phyloP scores from a whole-genome alignment of 495 filamentous ascomycete genomes.

The Lepraria neglecta region DNA sequence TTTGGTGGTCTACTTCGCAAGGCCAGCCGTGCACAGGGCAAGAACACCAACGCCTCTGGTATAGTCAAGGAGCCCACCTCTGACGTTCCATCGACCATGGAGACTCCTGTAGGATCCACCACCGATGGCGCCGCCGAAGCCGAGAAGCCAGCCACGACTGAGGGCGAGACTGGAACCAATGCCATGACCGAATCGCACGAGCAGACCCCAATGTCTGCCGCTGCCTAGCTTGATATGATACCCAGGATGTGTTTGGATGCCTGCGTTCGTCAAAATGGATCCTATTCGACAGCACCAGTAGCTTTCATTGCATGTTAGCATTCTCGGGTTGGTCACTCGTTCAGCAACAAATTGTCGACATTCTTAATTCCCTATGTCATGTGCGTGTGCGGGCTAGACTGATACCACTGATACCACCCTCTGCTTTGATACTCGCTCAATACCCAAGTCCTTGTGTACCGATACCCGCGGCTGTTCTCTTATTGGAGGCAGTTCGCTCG shows the following conservation, averaged over 20 bases:
- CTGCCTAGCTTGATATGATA: conserved; percentile 11
- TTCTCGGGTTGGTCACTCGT: conserved; percentile 7
- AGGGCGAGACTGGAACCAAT: conserved; percentile 10
- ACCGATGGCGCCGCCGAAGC: conserved; percentile 12
- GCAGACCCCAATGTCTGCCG: conserved; percentile 16
- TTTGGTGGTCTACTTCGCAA: conserved; percentile 53
- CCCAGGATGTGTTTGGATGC: not conserved
- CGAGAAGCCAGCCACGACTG: conserved; percentile 13
- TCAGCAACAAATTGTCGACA: not conserved
- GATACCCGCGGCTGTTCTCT: conserved; percentile 24
- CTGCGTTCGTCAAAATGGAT: not conserved
- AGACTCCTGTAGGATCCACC: conserved; percentile 16
- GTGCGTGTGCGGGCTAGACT: conserved; percentile 11
- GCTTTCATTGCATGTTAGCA: conserved; percentile 3
- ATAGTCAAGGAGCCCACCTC: conserved; percentile 8
- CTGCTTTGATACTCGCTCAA: conserved; percentile 18
- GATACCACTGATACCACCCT: conserved; percentile 14
- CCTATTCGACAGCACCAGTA: conserved; percentile 5
- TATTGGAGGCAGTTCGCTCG: conserved; percentile 25
- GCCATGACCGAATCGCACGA: conserved; percentile 12
- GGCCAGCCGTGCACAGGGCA: conserved; percentile 45
- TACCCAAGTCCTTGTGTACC: conserved; percentile 23
- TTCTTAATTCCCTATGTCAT: not conserved
- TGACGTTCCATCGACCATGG: conserved; percentile 14
- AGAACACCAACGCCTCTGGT: conserved; percentile 11